Percentiles rank a stretch among this genome's conserved stretches.
Evolutionary conservation across 345 rosid species (phyloP).

Genomic region (Hirschfeldia incana): DNA sequence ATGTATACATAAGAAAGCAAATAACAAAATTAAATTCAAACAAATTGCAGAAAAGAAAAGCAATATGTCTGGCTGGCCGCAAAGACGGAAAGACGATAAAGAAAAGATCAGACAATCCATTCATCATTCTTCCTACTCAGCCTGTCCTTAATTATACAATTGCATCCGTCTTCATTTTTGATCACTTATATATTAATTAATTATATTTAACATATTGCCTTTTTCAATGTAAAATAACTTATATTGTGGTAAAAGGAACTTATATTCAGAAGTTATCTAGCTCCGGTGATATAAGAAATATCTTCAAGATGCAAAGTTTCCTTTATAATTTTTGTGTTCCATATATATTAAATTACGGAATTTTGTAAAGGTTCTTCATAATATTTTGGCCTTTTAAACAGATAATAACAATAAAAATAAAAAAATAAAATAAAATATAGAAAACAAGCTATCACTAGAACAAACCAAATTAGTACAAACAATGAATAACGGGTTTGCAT

Average conservation of each 20-base stretch:
- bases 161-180: neutral
- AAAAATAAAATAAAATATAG: too few species aligned
- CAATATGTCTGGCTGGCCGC: constrained; percentile 31
- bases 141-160: constrained; percentile 1
- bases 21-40: neutral
- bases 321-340: neutral
- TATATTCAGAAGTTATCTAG: neutral
- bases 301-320: neutral
- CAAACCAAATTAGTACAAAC: too few species aligned
- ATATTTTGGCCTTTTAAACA: too few species aligned
- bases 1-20: neutral
- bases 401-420: too few species aligned
- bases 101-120: neutral
- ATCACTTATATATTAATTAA: neutral
- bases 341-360: neutral
- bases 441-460: too few species aligned
- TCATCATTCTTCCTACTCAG: constrained; percentile 15
- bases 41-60: constrained; percentile 18
- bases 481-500: too few species aligned
- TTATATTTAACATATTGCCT: neutral
- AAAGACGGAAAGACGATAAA: constrained; percentile 26
- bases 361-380: neutral
- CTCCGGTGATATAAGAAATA: neutral
- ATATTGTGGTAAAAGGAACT: too few species aligned
- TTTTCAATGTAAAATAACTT: neutral